phyloP scores from a whole-genome alignment of 306 rosid species.

The Quillaja saponaria region DNA sequence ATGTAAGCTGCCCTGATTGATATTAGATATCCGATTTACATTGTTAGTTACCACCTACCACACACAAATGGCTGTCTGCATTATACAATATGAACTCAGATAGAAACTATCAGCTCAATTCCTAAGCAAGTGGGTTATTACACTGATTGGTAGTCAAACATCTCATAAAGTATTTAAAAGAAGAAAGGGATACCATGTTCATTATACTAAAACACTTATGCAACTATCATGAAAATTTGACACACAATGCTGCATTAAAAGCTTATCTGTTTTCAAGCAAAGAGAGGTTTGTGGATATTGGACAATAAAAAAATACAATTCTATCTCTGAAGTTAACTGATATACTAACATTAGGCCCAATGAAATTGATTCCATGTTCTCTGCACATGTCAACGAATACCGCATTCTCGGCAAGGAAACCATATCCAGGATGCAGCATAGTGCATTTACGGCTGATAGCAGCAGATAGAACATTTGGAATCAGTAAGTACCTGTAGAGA shows the following conservation, averaged over 20 bases:
- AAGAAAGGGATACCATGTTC: constrained; percentile 10
- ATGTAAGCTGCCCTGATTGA: too few species aligned
- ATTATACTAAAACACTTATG: background rate
- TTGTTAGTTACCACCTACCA: background rate
- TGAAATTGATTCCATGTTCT: constrained; percentile 88
- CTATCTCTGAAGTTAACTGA: constrained; percentile 9
- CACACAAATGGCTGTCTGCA: constrained; percentile 8
- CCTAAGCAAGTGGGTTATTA: background rate
- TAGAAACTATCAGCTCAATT: background rate
- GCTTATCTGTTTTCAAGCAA: constrained; percentile 12
- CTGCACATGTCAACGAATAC: constrained; percentile 91
- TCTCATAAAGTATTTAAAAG: constrained; percentile 8
- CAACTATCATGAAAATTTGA: background rate
- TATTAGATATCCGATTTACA: too few species aligned
- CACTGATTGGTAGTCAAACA: constrained; percentile 10
- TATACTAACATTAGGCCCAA: constrained; percentile 86
- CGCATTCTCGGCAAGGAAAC: constrained; percentile 97
- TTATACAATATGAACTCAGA: constrained; percentile 8
- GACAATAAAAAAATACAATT: constrained; percentile 8
- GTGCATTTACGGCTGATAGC: constrained; percentile 76
- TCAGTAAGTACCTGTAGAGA: constrained; percentile 66
- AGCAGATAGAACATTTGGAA: constrained; percentile 87
- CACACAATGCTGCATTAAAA: background rate
- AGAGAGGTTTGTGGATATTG: background rate
- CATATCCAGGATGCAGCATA: constrained; percentile 99